Conservation (phyloP, 805 yeast genomes). For the Wickerhamiella qilinensis region DNA sequence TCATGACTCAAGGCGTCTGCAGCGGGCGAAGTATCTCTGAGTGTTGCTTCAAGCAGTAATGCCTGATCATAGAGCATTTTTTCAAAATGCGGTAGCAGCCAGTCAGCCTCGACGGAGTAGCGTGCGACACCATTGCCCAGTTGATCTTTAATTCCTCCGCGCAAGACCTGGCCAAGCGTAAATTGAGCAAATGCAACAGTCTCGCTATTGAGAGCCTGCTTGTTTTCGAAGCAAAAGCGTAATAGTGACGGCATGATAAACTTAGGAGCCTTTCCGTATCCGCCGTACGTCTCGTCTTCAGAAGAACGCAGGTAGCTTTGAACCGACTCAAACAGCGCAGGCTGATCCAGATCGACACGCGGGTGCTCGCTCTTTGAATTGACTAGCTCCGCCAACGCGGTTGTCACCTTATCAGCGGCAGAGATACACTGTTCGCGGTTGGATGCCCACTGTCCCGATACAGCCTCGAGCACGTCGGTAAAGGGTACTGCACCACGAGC, state of each 20-base stretch:
- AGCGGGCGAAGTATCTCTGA: slow-evolving; percentile 8
- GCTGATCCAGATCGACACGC: slow-evolving; percentile 6
- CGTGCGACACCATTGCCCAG: slow-evolving; percentile 24
- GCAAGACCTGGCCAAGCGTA: slow-evolving; percentile 18
- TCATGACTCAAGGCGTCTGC: slow-evolving; percentile 10
- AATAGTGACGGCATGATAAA: slow-evolving; percentile 21
- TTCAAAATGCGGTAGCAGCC: slow-evolving; percentile 27
- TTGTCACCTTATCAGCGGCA: slow-evolving; percentile 15
- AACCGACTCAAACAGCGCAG: slow-evolving; percentile 6
- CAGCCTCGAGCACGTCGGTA: slow-evolving; percentile 18
- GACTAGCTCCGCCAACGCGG: slow-evolving; percentile 14
- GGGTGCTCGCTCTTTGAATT: slow-evolving; percentile 13
- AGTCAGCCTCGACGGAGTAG: slow-evolving; percentile 24
- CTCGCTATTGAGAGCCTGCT: slow-evolving; percentile 7
- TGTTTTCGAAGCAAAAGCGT: slow-evolving; percentile 13
- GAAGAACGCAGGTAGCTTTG: slow-evolving; percentile 12
- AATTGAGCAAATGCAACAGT: slow-evolving; percentile 13
- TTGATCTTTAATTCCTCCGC: slow-evolving; percentile 25
- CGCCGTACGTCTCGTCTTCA: slow-evolving; percentile 19
- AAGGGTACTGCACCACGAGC: slow-evolving; percentile 12
- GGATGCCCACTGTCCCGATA: slow-evolving; percentile 18
- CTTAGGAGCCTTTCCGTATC: slow-evolving; percentile 24
- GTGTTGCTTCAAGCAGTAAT: slow-evolving; percentile 20
- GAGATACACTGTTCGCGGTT: slow-evolving; percentile 16
- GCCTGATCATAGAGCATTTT: slow-evolving; percentile 26